Evolutionary conservation across 371 early-diverging fungal species (phyloP).

Genomic region (Mucor saturninus): DNA sequence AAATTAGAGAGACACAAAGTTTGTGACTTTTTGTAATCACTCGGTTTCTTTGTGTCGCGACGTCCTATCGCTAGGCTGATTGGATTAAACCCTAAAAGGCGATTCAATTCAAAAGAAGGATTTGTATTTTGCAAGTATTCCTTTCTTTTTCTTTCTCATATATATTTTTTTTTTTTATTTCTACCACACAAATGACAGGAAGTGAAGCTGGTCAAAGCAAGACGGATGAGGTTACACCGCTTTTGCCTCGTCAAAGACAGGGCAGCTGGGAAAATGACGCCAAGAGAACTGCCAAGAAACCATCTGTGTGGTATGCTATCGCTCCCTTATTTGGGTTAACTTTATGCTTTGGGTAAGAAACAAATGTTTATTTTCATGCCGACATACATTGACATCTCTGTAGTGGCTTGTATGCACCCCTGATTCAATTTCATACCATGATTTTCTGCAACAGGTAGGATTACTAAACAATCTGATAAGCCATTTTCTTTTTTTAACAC

Average conservation of each 20-base stretch:
- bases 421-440: constrained; percentile 37
- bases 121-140: neutral
- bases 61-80: neutral
- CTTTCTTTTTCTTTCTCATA: neutral
- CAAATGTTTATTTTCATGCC: neutral
- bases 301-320: constrained; percentile 40
- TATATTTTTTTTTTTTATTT: neutral
- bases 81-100: constrained; percentile 10
- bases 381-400: neutral
- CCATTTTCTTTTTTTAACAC: constrained; percentile 3
- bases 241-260: constrained; percentile 5
- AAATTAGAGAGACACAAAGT: neutral
- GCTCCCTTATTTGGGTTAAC: constrained; percentile 27
- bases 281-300: constrained; percentile 4
- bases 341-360: constrained; percentile 29
- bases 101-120: neutral
- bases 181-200: neutral
- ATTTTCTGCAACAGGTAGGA: constrained; percentile 44
- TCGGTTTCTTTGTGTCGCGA: neutral
- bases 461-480: neutral
- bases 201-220: neutral
- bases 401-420: constrained; percentile 39
- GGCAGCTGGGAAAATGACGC: constrained; percentile 7
- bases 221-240: constrained; percentile 14
- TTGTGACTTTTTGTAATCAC: neutral